These are phyloP conservation scores for Metschnikowia matae DNA, from an alignment of 805 yeast species.

Conservation along the genomic window DNA sequence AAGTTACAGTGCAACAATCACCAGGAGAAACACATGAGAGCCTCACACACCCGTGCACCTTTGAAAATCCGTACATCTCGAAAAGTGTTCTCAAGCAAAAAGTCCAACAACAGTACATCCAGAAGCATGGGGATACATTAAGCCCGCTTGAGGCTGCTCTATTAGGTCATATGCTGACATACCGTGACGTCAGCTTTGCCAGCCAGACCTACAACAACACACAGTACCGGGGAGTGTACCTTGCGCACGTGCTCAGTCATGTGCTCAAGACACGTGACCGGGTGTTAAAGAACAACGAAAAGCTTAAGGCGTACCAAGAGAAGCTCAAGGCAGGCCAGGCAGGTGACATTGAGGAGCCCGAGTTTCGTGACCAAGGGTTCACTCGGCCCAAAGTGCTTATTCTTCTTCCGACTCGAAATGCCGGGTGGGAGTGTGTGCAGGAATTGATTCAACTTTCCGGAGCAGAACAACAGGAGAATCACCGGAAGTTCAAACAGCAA, in stretches of 20 bases:
- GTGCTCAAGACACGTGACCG: constrained; percentile 81
- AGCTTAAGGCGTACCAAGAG: constrained; percentile 43
- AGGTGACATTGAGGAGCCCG: constrained; percentile 41
- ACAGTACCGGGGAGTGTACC: constrained; percentile 57
- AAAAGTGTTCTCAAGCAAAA: constrained; percentile 25
- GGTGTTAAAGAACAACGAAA: constrained; percentile 72
- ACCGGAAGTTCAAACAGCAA: constrained; percentile 66
- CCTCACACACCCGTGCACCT: not conserved
- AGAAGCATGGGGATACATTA: constrained; percentile 15
- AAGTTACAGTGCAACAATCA: constrained; percentile 30
- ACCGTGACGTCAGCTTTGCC: constrained; percentile 68
- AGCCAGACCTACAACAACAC: constrained; percentile 48
- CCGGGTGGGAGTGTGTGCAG: constrained; percentile 66
- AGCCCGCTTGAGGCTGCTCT: constrained; percentile 45
- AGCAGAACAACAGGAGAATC: constrained; percentile 74
- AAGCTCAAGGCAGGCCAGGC: constrained; percentile 36
- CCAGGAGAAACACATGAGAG: constrained; percentile 21
- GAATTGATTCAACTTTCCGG: constrained; percentile 60
- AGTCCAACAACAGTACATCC: constrained; percentile 21
- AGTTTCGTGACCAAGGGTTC: constrained; percentile 88
- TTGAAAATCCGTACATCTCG: constrained; percentile 6
- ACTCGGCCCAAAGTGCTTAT: constrained; percentile 87
- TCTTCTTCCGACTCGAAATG: constrained; percentile 77
- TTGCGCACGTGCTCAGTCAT: constrained; percentile 76
- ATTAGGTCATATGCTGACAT: constrained; percentile 63